A percentile compares a stretch with the other conserved stretches of the same genome.
phyloP scores from a whole-genome alignment of 768 basidiomycete genomes.

The Collybiopsis confluens region DNA sequence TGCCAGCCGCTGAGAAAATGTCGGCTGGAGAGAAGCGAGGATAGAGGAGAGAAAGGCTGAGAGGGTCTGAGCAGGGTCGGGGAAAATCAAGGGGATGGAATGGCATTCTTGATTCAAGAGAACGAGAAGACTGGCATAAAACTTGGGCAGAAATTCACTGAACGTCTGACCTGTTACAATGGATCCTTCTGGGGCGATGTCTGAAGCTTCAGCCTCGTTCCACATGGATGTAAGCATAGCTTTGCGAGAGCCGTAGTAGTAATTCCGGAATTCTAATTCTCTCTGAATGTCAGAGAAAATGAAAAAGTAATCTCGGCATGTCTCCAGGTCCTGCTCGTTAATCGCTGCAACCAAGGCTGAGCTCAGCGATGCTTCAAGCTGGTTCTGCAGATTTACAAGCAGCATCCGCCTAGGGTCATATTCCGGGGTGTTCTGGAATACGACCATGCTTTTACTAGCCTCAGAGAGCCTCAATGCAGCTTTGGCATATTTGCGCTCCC shows the following conservation, averaged over 20 bases:
- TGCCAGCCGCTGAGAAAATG: slow-evolving; percentile 74
- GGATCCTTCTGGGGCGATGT: slow-evolving; percentile 37
- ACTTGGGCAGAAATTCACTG: slow-evolving; percentile 65
- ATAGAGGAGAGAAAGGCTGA: slow-evolving; percentile 81
- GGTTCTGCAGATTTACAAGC: slow-evolving; percentile 91
- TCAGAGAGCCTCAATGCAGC: slow-evolving; percentile 92
- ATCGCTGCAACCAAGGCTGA: slow-evolving; percentile 89
- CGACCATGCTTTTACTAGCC: slow-evolving; percentile 83
- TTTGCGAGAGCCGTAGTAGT: slow-evolving; percentile 86
- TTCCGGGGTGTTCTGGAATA: slow-evolving; percentile 90
- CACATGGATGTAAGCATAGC: slow-evolving; percentile 62
- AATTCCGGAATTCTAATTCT: slow-evolving; percentile 88
- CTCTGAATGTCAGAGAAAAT: slow-evolving; percentile 92
- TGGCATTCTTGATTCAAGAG: slow-evolving; percentile 68
- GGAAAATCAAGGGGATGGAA: slow-evolving; percentile 82
- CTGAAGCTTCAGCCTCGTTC: slow-evolving; percentile 54
- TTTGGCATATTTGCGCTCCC: slow-evolving; percentile 75
- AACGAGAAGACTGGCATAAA: slow-evolving; percentile 65
- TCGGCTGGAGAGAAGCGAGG: slow-evolving; percentile 75
- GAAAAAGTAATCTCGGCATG: slow-evolving; percentile 73
- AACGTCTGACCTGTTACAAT: slow-evolving; percentile 38
- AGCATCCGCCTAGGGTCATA: slow-evolving; percentile 83
- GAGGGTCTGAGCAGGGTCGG: slow-evolving; percentile 72
- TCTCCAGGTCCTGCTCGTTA: slow-evolving; percentile 66
- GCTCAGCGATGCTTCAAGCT: slow-evolving; percentile 88